Evolutionary conservation across 768 basidiomycete genomes (phyloP).

Genomic region (Tylopilus sp.): DNA sequence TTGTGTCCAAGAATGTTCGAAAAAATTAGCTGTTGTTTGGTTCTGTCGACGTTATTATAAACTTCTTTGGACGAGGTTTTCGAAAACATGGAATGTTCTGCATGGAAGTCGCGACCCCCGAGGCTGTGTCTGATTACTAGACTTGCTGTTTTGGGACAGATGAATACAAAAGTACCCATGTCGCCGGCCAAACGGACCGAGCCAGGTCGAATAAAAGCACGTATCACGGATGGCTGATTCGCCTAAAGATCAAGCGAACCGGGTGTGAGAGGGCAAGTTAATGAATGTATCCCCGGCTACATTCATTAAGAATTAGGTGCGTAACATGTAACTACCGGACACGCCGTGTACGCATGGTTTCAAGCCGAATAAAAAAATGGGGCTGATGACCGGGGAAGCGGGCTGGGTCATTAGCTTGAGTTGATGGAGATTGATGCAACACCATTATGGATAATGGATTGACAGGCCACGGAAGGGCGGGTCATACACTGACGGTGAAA

Average conservation of each 20-base stretch:
- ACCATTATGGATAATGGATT: background rate
- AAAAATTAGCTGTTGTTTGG: slow-evolving; percentile 17
- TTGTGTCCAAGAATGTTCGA: background rate
- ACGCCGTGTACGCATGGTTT: slow-evolving; percentile 16
- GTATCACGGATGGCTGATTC: background rate
- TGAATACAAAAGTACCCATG: background rate
- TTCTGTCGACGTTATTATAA: slow-evolving; percentile 20
- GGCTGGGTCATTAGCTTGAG: slow-evolving; percentile 1
- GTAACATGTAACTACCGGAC: slow-evolving; percentile 4
- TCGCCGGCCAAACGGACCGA: background rate
- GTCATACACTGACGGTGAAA: background rate
- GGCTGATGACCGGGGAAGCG: background rate
- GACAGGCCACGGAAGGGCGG: background rate
- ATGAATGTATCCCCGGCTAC: background rate
- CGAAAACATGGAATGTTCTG: slow-evolving; percentile 24
- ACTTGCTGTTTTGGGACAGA: slow-evolving; percentile 15
- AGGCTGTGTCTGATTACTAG: slow-evolving; percentile 17
- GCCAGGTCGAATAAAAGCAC: background rate
- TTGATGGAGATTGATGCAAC: slow-evolving; percentile 2
- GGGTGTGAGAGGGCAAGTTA: background rate
- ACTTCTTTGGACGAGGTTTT: background rate
- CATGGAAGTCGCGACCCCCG: slow-evolving; percentile 13
- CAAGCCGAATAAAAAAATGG: background rate
- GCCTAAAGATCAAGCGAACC: background rate
- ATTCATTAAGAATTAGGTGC: background rate